Evolutionary conservation across 1,284 basidiomycete species (phyloP).

Genomic region (Austroboletus novae-zelandiae): DNA sequence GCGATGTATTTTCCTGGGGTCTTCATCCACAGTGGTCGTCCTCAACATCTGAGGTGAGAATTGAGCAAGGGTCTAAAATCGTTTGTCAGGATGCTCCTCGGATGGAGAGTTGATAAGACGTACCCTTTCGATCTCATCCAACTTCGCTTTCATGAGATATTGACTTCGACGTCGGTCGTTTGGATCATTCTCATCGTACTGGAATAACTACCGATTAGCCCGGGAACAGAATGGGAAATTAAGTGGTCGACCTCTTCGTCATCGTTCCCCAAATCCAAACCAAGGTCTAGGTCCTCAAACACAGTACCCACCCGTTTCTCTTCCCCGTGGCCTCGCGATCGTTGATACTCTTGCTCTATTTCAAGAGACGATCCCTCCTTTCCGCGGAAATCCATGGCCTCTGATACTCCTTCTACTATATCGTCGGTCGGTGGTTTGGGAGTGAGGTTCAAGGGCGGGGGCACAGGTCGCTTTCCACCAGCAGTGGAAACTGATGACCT

Average conservation of each 20-base stretch:
- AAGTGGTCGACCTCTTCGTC: conserved; percentile 22
- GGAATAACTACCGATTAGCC: conserved; percentile 11
- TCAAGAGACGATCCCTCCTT: conserved; percentile 31
- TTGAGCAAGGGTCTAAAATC: conserved; percentile 56
- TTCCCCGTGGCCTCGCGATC: conserved; percentile 47
- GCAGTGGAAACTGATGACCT: conserved; percentile 30
- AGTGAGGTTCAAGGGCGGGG: conserved; percentile 51
- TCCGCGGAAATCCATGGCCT: conserved; percentile 10
- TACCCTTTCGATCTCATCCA: conserved; percentile 75
- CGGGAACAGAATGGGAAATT: background rate
- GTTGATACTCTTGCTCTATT: conserved; percentile 34
- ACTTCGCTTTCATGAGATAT: conserved; percentile 61
- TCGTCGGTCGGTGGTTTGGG: conserved; percentile 28
- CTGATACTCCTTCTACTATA: conserved; percentile 13
- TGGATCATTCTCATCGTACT: conserved; percentile 68
- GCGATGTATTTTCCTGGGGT: conserved; percentile 21
- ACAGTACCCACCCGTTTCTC: conserved; percentile 64
- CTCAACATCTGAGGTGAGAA: conserved; percentile 64
- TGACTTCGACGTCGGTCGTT: conserved; percentile 71
- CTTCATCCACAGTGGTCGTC: conserved; percentile 45
- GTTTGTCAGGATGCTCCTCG: conserved; percentile 4
- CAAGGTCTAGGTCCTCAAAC: conserved; percentile 70
- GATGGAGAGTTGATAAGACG: conserved; percentile 17
- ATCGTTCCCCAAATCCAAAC: conserved; percentile 50
- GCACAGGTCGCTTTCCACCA: conserved; percentile 35